Base-by-base conservation (phyloP, 768 basidiomycete genomes). In the Ramaria rubella region DNA sequence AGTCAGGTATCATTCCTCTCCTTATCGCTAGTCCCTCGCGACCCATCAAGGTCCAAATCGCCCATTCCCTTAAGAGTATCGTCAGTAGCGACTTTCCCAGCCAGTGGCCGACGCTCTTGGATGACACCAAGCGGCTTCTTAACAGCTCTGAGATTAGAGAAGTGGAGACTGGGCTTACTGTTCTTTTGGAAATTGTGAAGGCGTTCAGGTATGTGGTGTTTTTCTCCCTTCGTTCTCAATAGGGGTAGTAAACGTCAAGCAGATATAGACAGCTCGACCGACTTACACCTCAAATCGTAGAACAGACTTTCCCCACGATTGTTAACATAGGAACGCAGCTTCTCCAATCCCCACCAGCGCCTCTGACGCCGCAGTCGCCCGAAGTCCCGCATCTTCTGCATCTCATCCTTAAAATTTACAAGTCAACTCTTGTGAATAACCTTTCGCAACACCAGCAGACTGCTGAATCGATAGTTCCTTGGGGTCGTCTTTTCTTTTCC, bases 381-480 rank as follows among this genome's bases (percentile, higher is more conserved):
- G 90, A 92, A 57, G 85, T 87, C 51, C 90, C 90, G 1, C 79
- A 83, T 1, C 85, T 94, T 75, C 75, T 94, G 29, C 91, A 94
- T 64, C 77, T 91, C 51, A 87, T 94, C 58, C 75, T 94, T 59
- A 94, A 95, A 66, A 78, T 88, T 0, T 95, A 95, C 76, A 87
- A 84, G 65, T 85, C 83, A 0, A 86, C 84, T 48, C 88, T 90
- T 67, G 76, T 85, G n/a, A 76, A 88, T 36, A 79, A 84, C 54
- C 77, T 95, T 21, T 83, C 81, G 53, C 52, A 67, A 5, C 87
- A 90, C 61, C 91, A 93, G 60, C 91, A 91, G 66, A 80, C 74
- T 59, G 65, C 79, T 0, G 86, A 86, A 49, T 86, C 83, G 50
- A 75, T 94, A 45, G 83, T 94, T 17, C 89, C 91, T 0, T 95